Base-by-base conservation (phyloP, 495 filamentous ascomycete species). In the Penicillium fimorum region DNA sequence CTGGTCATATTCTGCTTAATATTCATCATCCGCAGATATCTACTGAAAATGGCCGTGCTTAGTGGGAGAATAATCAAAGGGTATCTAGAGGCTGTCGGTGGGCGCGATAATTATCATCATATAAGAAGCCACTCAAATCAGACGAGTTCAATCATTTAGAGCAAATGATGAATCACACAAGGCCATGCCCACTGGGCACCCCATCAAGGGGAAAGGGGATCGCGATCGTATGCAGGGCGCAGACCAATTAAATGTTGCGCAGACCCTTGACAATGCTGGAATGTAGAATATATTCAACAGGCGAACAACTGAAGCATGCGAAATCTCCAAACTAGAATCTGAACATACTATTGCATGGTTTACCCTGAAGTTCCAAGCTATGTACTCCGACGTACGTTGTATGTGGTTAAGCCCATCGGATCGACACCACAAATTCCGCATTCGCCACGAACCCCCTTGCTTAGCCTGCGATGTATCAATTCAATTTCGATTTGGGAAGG, bases 181-280 rank as follows among this genome's bases (percentile, higher is more conserved):
- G 35, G 45, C 55, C 56, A 62, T 62, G 50, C n/a, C n/a, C n/a
- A n/a, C n/a, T 58, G 56, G 50, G 45, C 30, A 4, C 25, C 25
- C 15, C 30, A 42, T 44, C 32, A 57, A 46, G n/a, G 46, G n/a
- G 22, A 44, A 57, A 46, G n/a, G 46, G n/a, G 22, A 49, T 41
- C 41, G 27, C 40, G 35, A 45, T 35, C 46, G 32, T 32, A 27
- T 52, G 53, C 53, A 42, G 48, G 32, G 35, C 1, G 24, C 30
- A 47, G 13, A 11, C 50, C 30, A 56, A 59, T 53, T 15, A 9
- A 17, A 62, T 53, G 51, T 49, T 15, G 41, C 40, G 22, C 52
- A 51, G 11, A 17, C 27, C 42, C 33, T 9, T 40, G 48, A 42
- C 12, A 62, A 59, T 33, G 47, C 17, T 57, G 35, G 29, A 51